Base-by-base conservation (phyloP, 2,329 filamentous ascomycete species). In the Cercospora berteroae region DNA sequence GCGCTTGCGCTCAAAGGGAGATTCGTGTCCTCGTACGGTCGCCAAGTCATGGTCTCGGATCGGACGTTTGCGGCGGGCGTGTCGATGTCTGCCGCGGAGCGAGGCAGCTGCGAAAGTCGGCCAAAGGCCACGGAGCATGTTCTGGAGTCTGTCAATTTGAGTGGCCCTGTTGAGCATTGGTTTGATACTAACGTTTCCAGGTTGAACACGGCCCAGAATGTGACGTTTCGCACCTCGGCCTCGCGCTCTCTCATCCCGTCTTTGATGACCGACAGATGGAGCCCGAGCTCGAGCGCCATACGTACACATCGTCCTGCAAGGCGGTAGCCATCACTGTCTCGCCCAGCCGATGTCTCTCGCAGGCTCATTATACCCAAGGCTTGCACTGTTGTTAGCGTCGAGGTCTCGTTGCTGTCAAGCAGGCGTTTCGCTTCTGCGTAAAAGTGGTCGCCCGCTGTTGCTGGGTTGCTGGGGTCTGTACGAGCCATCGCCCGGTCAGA, bases 291-390 rank as follows among this genome's bases (percentile, higher is more conserved):
- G 42, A 92, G 82, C 31, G 89, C 89, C 69, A 93, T 84, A 4
- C 89, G 85, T 66, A 92, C 87, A 73, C 89, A 91, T 76, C 91
- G 87, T 1, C 90, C 90, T 2, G 88, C 87, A 70, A 90, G 90
- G 66, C 87, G 90, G 83, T 90, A 92, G 60, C 89, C 90, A 70
- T 89, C 87, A 31, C 88, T 91, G 73, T 92, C 89, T 36, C 90
- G 84, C 0, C 90, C 90, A 27, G 70, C 68, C 20, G 89, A 92
- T 3, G 88, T 89, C 79, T 93, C 90, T 50, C 90, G 82, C 70
- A 92, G 88, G 5, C 89, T 89, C 89, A 94, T 91, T 72, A 93
- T 86, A 5, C 89, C 89, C 18, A 93, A 80, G 1, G 90, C 90
- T 79, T 93, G 90, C 55, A 91, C 88, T 4, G 89, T 92, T 2